Conservation (phyloP, 2,329 filamentous ascomycete species). For the Fusarium sp. region DNA sequence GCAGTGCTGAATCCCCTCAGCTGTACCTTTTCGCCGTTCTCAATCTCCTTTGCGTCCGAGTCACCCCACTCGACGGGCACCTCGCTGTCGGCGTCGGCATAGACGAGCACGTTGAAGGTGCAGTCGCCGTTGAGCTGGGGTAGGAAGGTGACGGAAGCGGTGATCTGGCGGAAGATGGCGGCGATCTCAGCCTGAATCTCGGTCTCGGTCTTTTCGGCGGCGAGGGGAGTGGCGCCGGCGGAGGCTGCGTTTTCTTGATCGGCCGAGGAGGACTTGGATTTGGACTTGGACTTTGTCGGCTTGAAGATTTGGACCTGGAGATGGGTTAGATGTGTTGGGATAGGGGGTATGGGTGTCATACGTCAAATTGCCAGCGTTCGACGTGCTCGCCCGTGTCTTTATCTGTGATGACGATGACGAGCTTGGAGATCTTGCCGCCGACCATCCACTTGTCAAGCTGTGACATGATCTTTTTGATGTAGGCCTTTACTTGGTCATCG, state of each 20-base stretch:
- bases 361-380: conserved; percentile 98
- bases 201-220: conserved; percentile 83
- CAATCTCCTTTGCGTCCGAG: conserved; percentile 96
- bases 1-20: conserved; percentile 95
- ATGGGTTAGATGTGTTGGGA: conserved; percentile 5
- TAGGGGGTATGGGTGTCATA: conserved; percentile 53
- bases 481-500: conserved; percentile 98
- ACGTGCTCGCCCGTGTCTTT: conserved; percentile 97
- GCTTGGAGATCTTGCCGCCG: conserved; percentile 94
- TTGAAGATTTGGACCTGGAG: conserved; percentile 28
- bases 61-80: conserved; percentile 99
- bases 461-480: conserved; percentile 99
- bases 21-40: conserved; percentile 94
- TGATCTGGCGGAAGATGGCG: conserved; percentile 97
- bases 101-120: conserved; percentile 98
- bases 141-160: conserved; percentile 95
- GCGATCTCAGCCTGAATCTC: conserved; percentile 98
- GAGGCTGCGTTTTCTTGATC: conserved; percentile 79
- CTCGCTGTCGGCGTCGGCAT: conserved; percentile 95
- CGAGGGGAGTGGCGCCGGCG: conserved; percentile 40
- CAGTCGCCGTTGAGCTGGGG: conserved; percentile 91
- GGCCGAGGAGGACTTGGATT: conserved; percentile 58
- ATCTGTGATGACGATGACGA: conserved; percentile 95
- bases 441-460: conserved; percentile 99
- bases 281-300: conserved; percentile 52